Base-by-base conservation (phyloP, 2,329 filamentous ascomycete genomes). In the Ceratocystis albifundus region DNA sequence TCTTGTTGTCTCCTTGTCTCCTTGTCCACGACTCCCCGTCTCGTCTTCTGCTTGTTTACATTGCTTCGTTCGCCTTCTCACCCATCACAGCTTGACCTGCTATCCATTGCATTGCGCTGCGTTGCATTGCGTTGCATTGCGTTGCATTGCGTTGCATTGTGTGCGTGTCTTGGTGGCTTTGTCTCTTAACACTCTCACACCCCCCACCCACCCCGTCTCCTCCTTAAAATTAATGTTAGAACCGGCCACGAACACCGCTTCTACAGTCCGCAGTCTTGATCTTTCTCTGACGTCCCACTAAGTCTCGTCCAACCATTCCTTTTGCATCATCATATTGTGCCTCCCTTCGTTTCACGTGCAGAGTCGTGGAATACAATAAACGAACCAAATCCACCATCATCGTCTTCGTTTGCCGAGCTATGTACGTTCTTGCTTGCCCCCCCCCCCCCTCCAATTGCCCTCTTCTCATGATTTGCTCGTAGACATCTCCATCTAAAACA, bases 201-300 rank as follows among this genome's bases (percentile, higher is more conserved):
- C n/a, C n/a, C n/a, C n/a, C n/a, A n/a, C n/a, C n/a, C n/a, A n/a
- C 48, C 22, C 15, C 4, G 22, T 22, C 17, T 53, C 6, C 46
- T 50, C 22, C 48, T 53, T 53, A 20, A 20, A n/a, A 20, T 53
- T 22, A 12, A 41, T 41, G 36, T 15, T 41, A 3, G 15, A 41
- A 41, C 36, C 12, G 36, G 36, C 36, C 36, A 41, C 36, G 36
- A 41, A 41, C 36, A 41, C 36, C 12, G 36, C 36, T 41, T 41
- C 36, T 41, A 20, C 48, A 53, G n/a, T 22, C 6, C 8, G 10
- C 53, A 6, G 53, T 28, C 22, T 53, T 53, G 48, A n/a, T 4
- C 25, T 32, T 41, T 30, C 53, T 57, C 20, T 32, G 53, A 57
- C 53, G 25, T 57, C 53, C 32, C 53, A 57, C 53, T 15, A 57